Evolutionary conservation across 1,284 basidiomycete genomes (phyloP), one percentile per base, ranked within the genome.

Genomic region (Sporisorium exsertum): DNA sequence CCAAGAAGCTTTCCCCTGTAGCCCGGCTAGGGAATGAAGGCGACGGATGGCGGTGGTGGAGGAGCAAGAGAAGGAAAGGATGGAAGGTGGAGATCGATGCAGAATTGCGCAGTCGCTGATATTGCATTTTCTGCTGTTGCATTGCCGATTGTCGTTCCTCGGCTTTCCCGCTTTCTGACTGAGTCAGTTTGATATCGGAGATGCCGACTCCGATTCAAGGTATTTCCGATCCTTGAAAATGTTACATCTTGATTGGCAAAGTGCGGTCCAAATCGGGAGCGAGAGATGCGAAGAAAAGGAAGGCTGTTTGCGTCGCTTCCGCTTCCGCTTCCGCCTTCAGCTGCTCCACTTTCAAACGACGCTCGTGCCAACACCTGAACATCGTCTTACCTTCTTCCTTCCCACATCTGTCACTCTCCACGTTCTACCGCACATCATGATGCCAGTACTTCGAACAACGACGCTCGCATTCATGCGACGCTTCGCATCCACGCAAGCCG

Each of bases 221-320:
- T 40, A 40, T 40, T 40, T 40, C 24, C 26, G 22, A 54, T 35
- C 42, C 6, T 18, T 20, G 45, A 42, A 40, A 42, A n/a, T 66
- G 64, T 67, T 67, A 67, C 29, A 55, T n/a, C 16, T n/a, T 3
- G n/a, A 18, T 4, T 40, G n/a, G n/a, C n/a, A n/a, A n/a, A n/a
- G n/a, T n/a, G n/a, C 51, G 58, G 55, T 58, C 52, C 47, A 63
- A 72, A 56, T 72, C 69, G 64, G 69, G 51, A 72, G 50, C 46
- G 13, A 45, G 24, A 24, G 3, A 16, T 37, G 29, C 20, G 53
- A 55, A 47, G 46, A 58, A 43, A 32, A 32, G 16, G 32, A 32
- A 32, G 16, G 32, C 22, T 27, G 49, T 43, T 24, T 33, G 16
- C 18, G 26, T 24, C 20, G 15, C 35, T 43, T 42, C 33, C 50